Base-by-base conservation (phyloP, 108 stramenopile species). In the Fistulifera solaris region DNA sequence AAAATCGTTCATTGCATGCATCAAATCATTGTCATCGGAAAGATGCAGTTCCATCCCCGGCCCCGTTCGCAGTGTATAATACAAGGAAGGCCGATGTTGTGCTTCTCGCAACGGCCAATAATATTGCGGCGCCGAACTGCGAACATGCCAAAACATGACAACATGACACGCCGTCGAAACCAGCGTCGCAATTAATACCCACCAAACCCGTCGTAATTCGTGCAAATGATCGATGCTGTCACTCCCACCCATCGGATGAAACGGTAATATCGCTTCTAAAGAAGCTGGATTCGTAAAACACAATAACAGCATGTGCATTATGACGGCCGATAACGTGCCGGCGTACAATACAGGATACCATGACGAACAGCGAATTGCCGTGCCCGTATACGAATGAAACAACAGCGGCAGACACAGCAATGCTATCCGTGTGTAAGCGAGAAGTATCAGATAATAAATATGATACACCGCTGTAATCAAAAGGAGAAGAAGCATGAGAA, bases 341-440 rank as follows among this genome's bases (percentile, higher is more conserved):
- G 57, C 67, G 42, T 90, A 81, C 27, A 90, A 76, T 1, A 70
- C 12, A 38, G 65, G 71, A 41, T 85, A 85, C 27, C 70, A 48
- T 1, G 59, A 51, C 21, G 74, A 67, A 63, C 67, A 87, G 8
- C 62, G 48, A 15, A 90, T 56, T 17, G 80, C 76, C 21, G 82
- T 90, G 0, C 89, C 89, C 27, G 65, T 65, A 38, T 77, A 87
- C 42, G 81, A 78, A 46, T 83, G 82, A 55, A 81, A 87, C 21
- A 82, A 64, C 12, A 90, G 67, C 4, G 89, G 89, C 16, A 80
- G 45, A 13, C 79, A 27, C 54, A 90, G 59, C 17, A 86, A 52
- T 5, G 75, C 26, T 24, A 89, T 47, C 18, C 89, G 72, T 40
- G 75, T 46, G 8, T 72, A 45, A 19, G 81, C 77, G 8, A 83